Evolutionary conservation across 208 protist genomes (phyloP).

Genomic region (Leishmania amazonensis): DNA sequence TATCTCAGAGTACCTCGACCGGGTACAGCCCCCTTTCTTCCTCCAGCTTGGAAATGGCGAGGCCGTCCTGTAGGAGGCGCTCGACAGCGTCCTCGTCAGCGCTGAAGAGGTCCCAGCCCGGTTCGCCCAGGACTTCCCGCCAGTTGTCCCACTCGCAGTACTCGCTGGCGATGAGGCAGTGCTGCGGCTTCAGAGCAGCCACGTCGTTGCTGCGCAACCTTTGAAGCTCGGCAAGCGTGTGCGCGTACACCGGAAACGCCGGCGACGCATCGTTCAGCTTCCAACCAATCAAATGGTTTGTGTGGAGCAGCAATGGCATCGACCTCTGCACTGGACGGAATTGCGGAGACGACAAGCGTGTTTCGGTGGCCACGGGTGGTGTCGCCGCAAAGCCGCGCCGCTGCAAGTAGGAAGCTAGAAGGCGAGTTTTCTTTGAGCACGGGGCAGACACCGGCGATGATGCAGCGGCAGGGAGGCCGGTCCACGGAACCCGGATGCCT

Average conservation of each 20-base stretch:
- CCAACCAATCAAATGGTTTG: constrained; percentile 75
- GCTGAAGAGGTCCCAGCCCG: constrained; percentile 59
- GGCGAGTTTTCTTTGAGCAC: constrained; percentile 18
- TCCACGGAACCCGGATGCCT: constrained; percentile 13
- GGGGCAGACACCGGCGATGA: background rate
- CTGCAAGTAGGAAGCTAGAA: constrained; percentile 32
- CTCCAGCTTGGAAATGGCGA: constrained; percentile 5
- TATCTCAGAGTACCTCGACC: constrained; percentile 16
- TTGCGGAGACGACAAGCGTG: background rate
- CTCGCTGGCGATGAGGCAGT: constrained; percentile 43
- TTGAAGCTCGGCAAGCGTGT: constrained; percentile 58
- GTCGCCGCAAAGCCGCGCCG: constrained; percentile 28
- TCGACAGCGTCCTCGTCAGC: constrained; percentile 44
- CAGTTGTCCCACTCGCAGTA: constrained; percentile 87
- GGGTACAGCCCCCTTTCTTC: constrained; percentile 7
- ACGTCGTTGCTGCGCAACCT: constrained; percentile 33
- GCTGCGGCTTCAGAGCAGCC: constrained; percentile 45
- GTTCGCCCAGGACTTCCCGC: constrained; percentile 67
- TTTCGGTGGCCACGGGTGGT: background rate
- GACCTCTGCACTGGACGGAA: constrained; percentile 3
- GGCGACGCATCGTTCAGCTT: constrained; percentile 35
- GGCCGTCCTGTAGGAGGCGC: constrained; percentile 39
- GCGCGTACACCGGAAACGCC: constrained; percentile 67
- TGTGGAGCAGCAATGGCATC: constrained; percentile 59
- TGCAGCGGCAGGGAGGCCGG: background rate